Percentiles rank a stretch among this genome's conserved stretches.
Evolutionary conservation across 352 stramenopile species (phyloP).

Genomic region (Pythium pyrilobum): DNA sequence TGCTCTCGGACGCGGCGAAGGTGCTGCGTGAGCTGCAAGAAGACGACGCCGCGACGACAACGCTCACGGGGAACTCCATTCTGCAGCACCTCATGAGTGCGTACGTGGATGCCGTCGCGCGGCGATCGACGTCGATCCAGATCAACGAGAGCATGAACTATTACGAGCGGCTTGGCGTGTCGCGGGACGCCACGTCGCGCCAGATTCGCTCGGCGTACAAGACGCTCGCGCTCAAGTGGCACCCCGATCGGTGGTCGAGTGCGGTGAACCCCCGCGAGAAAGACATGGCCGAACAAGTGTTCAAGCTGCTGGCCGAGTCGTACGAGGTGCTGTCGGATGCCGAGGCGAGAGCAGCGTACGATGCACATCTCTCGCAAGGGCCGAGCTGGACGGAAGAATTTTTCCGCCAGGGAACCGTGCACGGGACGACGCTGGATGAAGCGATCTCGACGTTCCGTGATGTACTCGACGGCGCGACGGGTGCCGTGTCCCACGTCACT

Average conservation of each 20-base stretch:
- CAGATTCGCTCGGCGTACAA: constrained; percentile 79
- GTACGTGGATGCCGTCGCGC: constrained; percentile 67
- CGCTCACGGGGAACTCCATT: constrained; percentile 67
- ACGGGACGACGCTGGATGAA: constrained; percentile 81
- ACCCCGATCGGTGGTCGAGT: constrained; percentile 75
- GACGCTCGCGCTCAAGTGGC: constrained; percentile 76
- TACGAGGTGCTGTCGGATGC: constrained; percentile 78
- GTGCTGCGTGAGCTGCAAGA: constrained; percentile 40
- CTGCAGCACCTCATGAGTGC: constrained; percentile 81
- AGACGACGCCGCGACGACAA: constrained; percentile 41
- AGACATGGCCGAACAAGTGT: constrained; percentile 66
- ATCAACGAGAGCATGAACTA: constrained; percentile 83
- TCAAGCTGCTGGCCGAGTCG: constrained; percentile 80
- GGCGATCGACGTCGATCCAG: constrained; percentile 71
- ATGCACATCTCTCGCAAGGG: constrained; percentile 44
- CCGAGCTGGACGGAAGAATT: constrained; percentile 68
- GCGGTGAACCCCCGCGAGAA: constrained; percentile 41
- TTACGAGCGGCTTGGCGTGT: constrained; percentile 75
- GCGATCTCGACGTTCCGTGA: constrained; percentile 76
- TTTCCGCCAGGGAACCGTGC: constrained; percentile 67
- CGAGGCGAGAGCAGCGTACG: constrained; percentile 55
- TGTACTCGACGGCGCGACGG: constrained; percentile 59
- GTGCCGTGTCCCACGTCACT: constrained; percentile 49
- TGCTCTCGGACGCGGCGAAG: constrained; percentile 35
- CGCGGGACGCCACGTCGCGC: constrained; percentile 50